phyloP scores from a whole-genome alignment of 2,329 filamentous ascomycete species.

The Phyllosticta citrichinensis region DNA sequence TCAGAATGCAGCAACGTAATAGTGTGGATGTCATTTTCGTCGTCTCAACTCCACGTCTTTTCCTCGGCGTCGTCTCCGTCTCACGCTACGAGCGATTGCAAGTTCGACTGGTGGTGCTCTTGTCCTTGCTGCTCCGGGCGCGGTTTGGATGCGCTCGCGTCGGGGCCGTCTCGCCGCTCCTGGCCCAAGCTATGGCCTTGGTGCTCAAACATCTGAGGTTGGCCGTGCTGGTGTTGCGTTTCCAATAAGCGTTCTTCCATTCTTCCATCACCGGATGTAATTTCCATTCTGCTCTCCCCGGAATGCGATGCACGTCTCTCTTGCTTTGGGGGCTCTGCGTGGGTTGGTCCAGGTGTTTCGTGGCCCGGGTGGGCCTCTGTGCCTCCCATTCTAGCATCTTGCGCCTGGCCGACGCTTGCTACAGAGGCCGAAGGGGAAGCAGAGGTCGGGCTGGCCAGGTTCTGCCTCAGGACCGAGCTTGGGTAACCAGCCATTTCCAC shows the following conservation, averaged over 20 bases:
- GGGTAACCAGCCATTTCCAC: constrained; percentile 7
- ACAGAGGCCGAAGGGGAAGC: constrained; percentile 4
- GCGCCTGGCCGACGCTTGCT: not conserved
- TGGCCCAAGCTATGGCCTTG: constrained; percentile 1
- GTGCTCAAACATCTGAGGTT: not conserved
- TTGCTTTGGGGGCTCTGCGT: not conserved
- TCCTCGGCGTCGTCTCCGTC: not conserved
- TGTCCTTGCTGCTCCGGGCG: not conserved
- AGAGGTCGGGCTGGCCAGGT: constrained; percentile 1
- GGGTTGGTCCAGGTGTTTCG: not conserved
- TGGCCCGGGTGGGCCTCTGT: constrained; percentile 2
- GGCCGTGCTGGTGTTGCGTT: not conserved
- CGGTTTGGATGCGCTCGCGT: not conserved
- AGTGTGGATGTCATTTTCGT: not conserved
- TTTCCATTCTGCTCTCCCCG: not conserved
- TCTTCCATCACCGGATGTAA: not conserved
- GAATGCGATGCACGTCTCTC: not conserved
- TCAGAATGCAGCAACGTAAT: not conserved
- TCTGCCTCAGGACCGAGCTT: constrained; percentile 1
- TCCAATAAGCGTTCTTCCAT: constrained; percentile 3
- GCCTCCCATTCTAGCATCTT: constrained; percentile 3
- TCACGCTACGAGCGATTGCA: constrained; percentile 8
- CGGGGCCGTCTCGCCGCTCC: not conserved
- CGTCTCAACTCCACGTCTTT: not conserved
- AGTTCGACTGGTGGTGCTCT: constrained; percentile 1